These are phyloP conservation scores for Aspergillus arachidicola DNA, from an alignment of 2,329 filamentous ascomycete genomes.

Conservation along the genomic window DNA sequence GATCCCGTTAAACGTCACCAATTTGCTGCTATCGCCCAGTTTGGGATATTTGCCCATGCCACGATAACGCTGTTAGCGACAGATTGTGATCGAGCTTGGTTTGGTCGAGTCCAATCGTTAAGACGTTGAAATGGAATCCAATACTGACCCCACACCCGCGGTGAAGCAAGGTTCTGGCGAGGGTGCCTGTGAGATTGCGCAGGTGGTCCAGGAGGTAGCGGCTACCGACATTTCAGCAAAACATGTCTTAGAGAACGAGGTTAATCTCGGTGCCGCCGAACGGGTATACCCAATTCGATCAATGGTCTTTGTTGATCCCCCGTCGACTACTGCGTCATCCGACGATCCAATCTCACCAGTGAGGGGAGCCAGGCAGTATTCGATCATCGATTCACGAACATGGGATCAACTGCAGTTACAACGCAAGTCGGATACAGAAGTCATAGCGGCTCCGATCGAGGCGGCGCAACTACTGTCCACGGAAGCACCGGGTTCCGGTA, in stretches of 20 bases:
- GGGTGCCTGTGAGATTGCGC: neutral
- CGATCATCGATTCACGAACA: slow-evolving; percentile 31
- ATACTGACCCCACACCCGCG: neutral
- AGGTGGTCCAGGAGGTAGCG: neutral
- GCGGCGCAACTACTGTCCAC: neutral
- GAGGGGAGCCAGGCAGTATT: slow-evolving; percentile 28
- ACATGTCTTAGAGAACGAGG: neutral
- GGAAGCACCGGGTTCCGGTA: neutral
- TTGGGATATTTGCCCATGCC: neutral
- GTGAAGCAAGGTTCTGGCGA: neutral
- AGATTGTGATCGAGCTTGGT: neutral
- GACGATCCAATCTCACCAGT: slow-evolving; percentile 22
- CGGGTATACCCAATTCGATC: slow-evolving; percentile 81
- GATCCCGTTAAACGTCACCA: no score
- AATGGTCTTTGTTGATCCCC: slow-evolving; percentile 71
- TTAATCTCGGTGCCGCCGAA: slow-evolving; percentile 46
- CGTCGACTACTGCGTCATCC: slow-evolving; percentile 37
- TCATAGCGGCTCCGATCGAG: neutral
- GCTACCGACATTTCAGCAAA: neutral
- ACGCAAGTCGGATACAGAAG: slow-evolving; percentile 2
- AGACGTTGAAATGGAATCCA: slow-evolving; percentile 2
- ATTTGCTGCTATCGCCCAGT: neutral
- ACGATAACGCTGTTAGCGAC: neutral
- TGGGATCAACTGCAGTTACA: slow-evolving; percentile 22
- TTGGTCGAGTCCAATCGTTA: neutral